Base-by-base conservation (phyloP, 768 basidiomycete species). In the Mycena olivaceomarginata region DNA sequence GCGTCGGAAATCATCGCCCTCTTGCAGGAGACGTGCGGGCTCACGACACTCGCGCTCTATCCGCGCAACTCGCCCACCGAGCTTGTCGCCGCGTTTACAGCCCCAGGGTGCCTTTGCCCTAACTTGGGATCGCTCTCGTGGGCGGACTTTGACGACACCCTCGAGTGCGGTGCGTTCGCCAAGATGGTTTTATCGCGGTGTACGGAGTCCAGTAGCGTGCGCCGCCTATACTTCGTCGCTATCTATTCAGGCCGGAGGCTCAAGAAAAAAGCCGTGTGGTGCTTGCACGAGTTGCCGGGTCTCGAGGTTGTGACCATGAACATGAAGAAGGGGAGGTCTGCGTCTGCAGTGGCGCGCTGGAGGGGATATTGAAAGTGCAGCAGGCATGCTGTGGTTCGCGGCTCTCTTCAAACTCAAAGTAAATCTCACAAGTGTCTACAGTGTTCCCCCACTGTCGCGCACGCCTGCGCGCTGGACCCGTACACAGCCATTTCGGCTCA, bases 181-280 rank as follows among this genome's bases (percentile, higher is more conserved):
- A 46, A 57, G 7, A 72, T 72, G 71, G 40, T 72, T 7, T 45
- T 10, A 20, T 64, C 71, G 31, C 46, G 71, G 39, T 62, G 60
- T 12, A 10, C 25, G 5, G 60, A 25, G 59, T 16, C 39, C 39
- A 20, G 39, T 11, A 25, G 39, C 13, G 40, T 48, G 22, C 31
- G 59, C 60, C 57, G 2, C 22, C 45, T 63, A 2, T n/a, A 56
- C 20, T 71, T 37, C n/a, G 59, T 63, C 45, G 59, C 56, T 1
- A 12, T 63, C 12, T 62, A 71, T 16, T 13, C 40, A 4, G 70
- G 70, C 31, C 60, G 60, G 13, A 13, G 11, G 59, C 25, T 57
- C 20, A 63, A 63, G 59, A 59, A 46, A 5, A 25, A 39, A 10
- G 41, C n/a, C 43, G 6, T 10, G 13, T 31, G 39, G 22, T 39